Base-by-base conservation (phyloP, 139 green algal species). In the Pleodorina starrii region DNA sequence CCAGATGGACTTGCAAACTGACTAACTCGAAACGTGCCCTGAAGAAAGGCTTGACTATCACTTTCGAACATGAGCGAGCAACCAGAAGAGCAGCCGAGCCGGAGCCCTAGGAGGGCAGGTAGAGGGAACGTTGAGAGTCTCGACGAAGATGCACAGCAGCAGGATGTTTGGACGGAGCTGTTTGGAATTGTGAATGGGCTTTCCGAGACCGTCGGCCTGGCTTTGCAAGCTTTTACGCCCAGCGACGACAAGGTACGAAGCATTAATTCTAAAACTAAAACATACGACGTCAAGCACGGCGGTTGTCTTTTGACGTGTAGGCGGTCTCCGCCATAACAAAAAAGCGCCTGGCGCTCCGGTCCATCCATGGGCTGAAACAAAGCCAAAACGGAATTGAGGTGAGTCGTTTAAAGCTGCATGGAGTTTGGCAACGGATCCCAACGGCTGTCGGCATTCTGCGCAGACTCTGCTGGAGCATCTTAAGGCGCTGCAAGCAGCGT, bases 261-360 rank as follows among this genome's bases (percentile, higher is more conserved):
- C 0, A 21, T 35, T 40, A 84, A n/a, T n/a, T n/a, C n/a, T n/a
- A n/a, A n/a, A n/a, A n/a, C n/a, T n/a, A n/a, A n/a, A n/a, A n/a
- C n/a, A n/a, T n/a, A n/a, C n/a, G n/a, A n/a, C n/a, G n/a, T n/a
- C n/a, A n/a, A n/a, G n/a, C n/a, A n/a, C n/a, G n/a, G n/a, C n/a
- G n/a, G n/a, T n/a, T n/a, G 35, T 66, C 5, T 50, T 21, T 48
- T 79, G 43, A 78, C 46, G 12, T 69, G 29, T 27, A 93, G 90
- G 82, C 85, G 7, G 88, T 93, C 7, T 92, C 87, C 27, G 91
- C 88, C 6, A 93, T 74, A 35, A 93, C 91, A 9, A 93, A 93
- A 71, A 91, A 91, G 59, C 83, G 91, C 19, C 83, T 93, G 57
- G 75, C 81, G 19, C 59, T 92, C 17, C 90, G 89, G 17, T 81